phyloP scores from a whole-genome alignment of 2,329 filamentous ascomycete genomes.

The Parastagonospora nodorum region DNA sequence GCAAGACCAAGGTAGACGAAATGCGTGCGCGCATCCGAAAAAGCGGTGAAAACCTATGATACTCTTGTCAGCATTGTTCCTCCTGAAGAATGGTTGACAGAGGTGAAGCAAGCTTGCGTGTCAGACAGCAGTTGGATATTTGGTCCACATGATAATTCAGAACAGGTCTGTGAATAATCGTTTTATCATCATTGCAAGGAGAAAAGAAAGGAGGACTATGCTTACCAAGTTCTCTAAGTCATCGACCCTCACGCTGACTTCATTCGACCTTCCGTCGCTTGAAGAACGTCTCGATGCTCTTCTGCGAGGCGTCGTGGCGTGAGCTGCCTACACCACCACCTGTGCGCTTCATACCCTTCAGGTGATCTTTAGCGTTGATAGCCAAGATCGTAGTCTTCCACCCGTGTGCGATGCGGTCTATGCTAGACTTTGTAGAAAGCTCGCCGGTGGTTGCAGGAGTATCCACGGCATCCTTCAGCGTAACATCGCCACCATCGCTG shows the following conservation, averaged over 20 bases:
- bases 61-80: neutral
- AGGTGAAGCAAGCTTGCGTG: slow-evolving; percentile 13
- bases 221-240: slow-evolving; percentile 20
- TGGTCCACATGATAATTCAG: slow-evolving; percentile 73
- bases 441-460: neutral
- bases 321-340: slow-evolving; percentile 81
- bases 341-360: slow-evolving; percentile 76
- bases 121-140: slow-evolving; percentile 86
- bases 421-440: neutral
- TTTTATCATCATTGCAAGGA: slow-evolving; percentile 58
- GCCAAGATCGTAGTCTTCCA: slow-evolving; percentile 60
- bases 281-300: slow-evolving; percentile 79
- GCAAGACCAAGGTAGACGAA: too few species aligned
- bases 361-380: slow-evolving; percentile 74
- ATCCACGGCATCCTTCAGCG: neutral
- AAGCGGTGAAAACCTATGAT: neutral
- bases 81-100: neutral
- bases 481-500: neutral
- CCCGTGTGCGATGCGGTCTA: slow-evolving; percentile 28
- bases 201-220: slow-evolving; percentile 15
- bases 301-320: slow-evolving; percentile 75
- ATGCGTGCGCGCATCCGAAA: too few species aligned
- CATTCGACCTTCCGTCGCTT: slow-evolving; percentile 58
- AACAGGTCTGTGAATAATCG: slow-evolving; percentile 82
- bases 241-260: slow-evolving; percentile 1